These are phyloP conservation scores for Adansonia gregorii DNA, from an alignment of 441 rosid genomes.

Conservation along the genomic window DNA sequence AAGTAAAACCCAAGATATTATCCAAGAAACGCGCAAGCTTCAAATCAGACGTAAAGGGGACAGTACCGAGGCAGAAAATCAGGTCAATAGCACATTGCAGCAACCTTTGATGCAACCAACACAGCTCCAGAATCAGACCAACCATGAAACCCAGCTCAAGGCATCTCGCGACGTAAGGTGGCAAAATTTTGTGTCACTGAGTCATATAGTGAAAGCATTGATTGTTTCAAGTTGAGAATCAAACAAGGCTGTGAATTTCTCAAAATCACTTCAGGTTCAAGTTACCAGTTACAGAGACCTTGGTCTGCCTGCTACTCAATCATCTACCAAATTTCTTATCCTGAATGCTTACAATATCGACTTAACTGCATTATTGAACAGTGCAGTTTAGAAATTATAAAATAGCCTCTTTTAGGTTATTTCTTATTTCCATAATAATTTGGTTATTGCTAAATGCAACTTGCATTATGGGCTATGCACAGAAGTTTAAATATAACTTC, in stretches of 20 bases:
- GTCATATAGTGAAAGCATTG: constrained; percentile 27
- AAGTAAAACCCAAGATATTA: constrained; percentile 72
- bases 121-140: constrained; percentile 49
- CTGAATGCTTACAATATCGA: background rate
- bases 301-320: background rate
- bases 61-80: constrained; percentile 42
- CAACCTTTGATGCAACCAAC: constrained; percentile 39
- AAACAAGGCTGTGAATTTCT: constrained; percentile 14
- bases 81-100: constrained; percentile 48
- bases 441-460: background rate
- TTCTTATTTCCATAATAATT: background rate
- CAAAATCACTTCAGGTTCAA: background rate
- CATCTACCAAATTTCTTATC: constrained; percentile 1
- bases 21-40: constrained; percentile 65
- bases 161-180: constrained; percentile 99
- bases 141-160: constrained; percentile 84
- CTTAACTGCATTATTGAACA: background rate
- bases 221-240: constrained; percentile 11
- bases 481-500: background rate
- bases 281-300: background rate
- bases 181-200: constrained; percentile 51
- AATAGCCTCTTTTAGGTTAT: background rate
- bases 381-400: background rate
- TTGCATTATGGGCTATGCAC: background rate
- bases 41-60: constrained; percentile 69